Evolutionary conservation across 768 basidiomycete species (phyloP).

Genomic region (Rhodotorula babjevae): DNA sequence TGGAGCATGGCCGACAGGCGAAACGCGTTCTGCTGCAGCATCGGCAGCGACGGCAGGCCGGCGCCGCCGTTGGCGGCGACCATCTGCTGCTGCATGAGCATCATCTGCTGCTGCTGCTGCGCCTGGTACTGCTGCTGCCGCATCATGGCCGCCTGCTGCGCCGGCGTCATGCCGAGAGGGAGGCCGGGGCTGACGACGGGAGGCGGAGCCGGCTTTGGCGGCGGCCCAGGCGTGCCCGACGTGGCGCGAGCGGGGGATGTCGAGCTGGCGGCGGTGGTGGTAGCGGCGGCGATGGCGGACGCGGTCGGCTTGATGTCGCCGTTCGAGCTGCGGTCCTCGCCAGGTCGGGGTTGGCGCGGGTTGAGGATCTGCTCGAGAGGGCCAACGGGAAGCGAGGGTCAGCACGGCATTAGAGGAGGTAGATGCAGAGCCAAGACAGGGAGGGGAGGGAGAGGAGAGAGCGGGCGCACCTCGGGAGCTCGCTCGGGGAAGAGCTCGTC

Average conservation of each 20-base stretch:
- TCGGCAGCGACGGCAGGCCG: constrained; percentile 56
- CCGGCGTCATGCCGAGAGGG: constrained; percentile 16
- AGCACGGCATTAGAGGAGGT: too few relatives aligned
- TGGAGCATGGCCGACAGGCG: constrained; percentile 75
- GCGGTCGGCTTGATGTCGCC: constrained; percentile 1
- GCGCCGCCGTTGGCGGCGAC: constrained; percentile 46
- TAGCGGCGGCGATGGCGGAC: neutral
- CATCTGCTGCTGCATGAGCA: constrained; percentile 57
- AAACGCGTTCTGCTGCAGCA: constrained; percentile 73
- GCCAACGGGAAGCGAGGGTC: too few relatives aligned
- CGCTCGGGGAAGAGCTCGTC: constrained; percentile 36
- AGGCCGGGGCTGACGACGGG: neutral
- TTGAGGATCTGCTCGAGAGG: constrained; percentile 17
- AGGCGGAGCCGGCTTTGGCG: neutral
- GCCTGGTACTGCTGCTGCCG: constrained; percentile 51
- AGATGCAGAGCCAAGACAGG: too few relatives aligned
- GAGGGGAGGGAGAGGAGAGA: neutral
- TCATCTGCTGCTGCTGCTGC: constrained; percentile 1
- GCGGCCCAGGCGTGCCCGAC: constrained; percentile 2
- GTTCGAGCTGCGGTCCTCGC: constrained; percentile 1
- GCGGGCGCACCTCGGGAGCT: constrained; percentile 23
- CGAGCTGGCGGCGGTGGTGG: constrained; percentile 1
- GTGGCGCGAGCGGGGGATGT: neutral
- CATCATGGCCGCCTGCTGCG: constrained; percentile 27
- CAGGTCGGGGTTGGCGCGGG: constrained; percentile 19